Base-by-base conservation (phyloP, 768 basidiomycete species). In the Phaeolepiota aurea region DNA sequence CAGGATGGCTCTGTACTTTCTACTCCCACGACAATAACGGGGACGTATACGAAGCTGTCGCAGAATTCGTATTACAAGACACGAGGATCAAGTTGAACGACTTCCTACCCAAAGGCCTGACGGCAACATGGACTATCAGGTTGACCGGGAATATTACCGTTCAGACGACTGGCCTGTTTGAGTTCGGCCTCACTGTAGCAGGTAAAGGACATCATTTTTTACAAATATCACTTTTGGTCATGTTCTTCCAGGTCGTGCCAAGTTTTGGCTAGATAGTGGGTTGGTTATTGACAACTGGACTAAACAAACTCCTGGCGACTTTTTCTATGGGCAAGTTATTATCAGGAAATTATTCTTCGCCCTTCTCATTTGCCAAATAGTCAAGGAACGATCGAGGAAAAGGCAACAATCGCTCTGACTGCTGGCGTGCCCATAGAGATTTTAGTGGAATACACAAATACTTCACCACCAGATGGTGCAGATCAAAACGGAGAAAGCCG, bases 251-350 rank as follows among this genome's bases (percentile, higher is more conserved):
- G 75, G 75, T 5, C 69, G 77, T 18, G 78, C 77, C 3, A 80
- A 80, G 56, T 59, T 88, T 1, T 86, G 68, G 61, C 56, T 87
- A 20, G 52, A 82, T 35, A 76, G 69, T 7, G 54, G 74, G 48
- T 54, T 82, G 40, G 62, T 71, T 13, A 75, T 86, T 34, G 82
- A 86, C 52, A 84, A 85, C 51, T 82, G 80, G 72, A 79, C 76
- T 5, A 73, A 74, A 47, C 81, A 83, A 56, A 67, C 68, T 2
- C 74, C 73, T 0, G 79, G 82, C 0, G 80, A 82, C 45, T 77
- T 81, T 61, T 82, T 80, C 58, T 82, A 82, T 47, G 77, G 76
- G 71, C 74, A 44, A n/a, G 68, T n/a, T n/a, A n/a, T n/a, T 54
- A 15, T 37, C 11, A 35, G 16, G 9, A 28, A 28, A 7, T 7